Evolutionary conservation across 805 yeast species (phyloP), one percentile per base, ranked within the genome.

Genomic region (Saccharomycodes ludwigii): DNA sequence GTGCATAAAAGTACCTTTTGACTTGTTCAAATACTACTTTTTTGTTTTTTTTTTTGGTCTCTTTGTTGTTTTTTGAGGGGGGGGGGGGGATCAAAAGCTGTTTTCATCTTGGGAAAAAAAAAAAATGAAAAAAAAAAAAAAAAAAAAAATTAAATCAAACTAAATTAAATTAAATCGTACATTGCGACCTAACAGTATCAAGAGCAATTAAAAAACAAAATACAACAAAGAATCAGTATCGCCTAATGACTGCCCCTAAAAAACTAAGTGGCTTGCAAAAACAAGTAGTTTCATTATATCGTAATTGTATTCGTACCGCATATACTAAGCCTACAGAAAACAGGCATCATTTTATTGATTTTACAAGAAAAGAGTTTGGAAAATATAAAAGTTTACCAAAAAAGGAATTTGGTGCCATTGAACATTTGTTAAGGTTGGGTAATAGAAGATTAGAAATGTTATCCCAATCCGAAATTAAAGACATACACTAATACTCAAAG

Each of bases 361-460:
- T 62, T 46, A 54, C 72, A 3, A 66, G 76, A 31, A 42, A 42
- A n/a, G 88, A 83, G 48, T 88, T 86, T 51, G 58, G 47, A 11
- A 72, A 73, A 42, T 62, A 74, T 49, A 58, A 62, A 30, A 43
- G 51, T 19, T 55, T 86, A 8, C 72, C 79, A 22, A 76, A 79
- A 51, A 77, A 81, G 43, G 94, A 83, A 41, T 86, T 86, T 51
- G 65, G 77, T 27, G 79, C 94, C 1, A 73, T 86, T 27, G 97
- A 86, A 50, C 85, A 86, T 54, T 61, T 88, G 23, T 54, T 86
- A 24, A 63, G 97, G 36, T 65, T 68, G 3, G 97, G 97, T 4
- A 63, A 68, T 39, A 73, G 76, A 47, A 63, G 79, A 45, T 62
- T 68, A 30, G 93, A 84, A 39, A 70, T 76, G 71, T 80, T 75